Base-by-base conservation (phyloP, 148 eudicot species). In the Agrostemma githago region DNA sequence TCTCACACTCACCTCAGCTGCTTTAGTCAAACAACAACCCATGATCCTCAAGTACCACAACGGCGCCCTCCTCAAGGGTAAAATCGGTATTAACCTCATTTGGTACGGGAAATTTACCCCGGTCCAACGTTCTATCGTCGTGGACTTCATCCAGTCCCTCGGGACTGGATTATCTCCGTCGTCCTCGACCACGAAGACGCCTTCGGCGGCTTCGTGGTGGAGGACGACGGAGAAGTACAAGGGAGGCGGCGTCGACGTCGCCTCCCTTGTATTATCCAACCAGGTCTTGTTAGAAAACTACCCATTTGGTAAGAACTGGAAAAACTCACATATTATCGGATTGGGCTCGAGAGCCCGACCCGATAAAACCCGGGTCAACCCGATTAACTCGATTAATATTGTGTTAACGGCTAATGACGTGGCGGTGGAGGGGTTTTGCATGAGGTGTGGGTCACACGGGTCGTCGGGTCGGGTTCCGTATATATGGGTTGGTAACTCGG, bases 21-120 rank as follows among this genome's bases (percentile, higher is more conserved):
- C 83, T 3, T 81, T 89, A 0, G 85, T 87, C 0, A 73, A 84
- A 37, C 80, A 84, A 40, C 86, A 85, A 7, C 89, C 93, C 2
- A 38, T 84, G 2, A 38, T 76, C 0, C 80, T 89, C 2, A 78
- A 81, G 66, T 89, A 89, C 85, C 93, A 87, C 78, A 81, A 87
- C 75, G 93, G 93, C 4, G 43, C 77, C 5, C 87, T 91, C 1
- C 73, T 91, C 16, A 81, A 82, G 38, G 97, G 97, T n/a, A 84
- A 85, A 6, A 19, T 91, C 19, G 40, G 86, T 16, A 84, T 91
- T 2, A 89, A 91, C 46, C 75, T 91, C 4, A 81, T 91, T 53
- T 91, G 97, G 96, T 90, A 90, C 81, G 96, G 96, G 19, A 79
- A 80, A 0, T 91, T 91, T 82, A 79, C 83, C 0, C 91, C 93